phyloP scores from a whole-genome alignment of 768 basidiomycete species.

The Pisolithus tinctorius region DNA sequence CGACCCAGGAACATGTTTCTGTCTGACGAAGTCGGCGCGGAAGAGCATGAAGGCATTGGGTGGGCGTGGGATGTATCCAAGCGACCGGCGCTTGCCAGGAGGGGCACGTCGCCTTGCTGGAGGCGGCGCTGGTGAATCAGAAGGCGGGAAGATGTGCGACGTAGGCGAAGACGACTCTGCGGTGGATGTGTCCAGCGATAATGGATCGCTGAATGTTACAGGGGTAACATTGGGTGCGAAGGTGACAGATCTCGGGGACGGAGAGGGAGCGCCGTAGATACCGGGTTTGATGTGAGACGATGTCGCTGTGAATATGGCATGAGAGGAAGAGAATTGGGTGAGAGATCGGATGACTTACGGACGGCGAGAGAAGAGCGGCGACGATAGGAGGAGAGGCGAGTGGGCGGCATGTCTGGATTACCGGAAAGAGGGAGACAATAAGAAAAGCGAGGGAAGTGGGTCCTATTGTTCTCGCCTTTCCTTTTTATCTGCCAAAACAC shows the following conservation, averaged over 20 bases:
- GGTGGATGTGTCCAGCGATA: constrained; percentile 9
- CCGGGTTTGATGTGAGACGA: constrained; percentile 44
- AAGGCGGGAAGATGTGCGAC: constrained; percentile 49
- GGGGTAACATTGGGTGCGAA: constrained; percentile 62
- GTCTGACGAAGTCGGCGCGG: constrained; percentile 31
- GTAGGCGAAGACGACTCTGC: constrained; percentile 24
- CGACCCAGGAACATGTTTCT: constrained; percentile 44
- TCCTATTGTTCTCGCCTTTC: constrained; percentile 20
- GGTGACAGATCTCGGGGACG: constrained; percentile 44
- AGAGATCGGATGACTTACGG: constrained; percentile 3
- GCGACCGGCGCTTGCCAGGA: constrained; percentile 58
- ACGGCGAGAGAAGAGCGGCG: constrained; percentile 36
- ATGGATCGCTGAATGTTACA: constrained; percentile 37
- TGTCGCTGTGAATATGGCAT: constrained; percentile 12
- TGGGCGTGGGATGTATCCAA: constrained; percentile 29
- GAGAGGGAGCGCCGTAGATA: constrained; percentile 38
- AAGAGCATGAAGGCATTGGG: constrained; percentile 33
- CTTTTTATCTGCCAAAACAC: constrained; percentile 6
- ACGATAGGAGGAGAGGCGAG: constrained; percentile 30
- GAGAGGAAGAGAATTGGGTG: not conserved
- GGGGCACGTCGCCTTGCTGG: constrained; percentile 43
- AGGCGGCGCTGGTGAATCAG: constrained; percentile 32
- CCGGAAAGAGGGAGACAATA: constrained; percentile 19
- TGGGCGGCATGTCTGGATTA: constrained; percentile 27
- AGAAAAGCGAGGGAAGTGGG: constrained; percentile 3